phyloP scores from a whole-genome alignment of 2,329 filamentous ascomycete genomes.

The Paecilomyces formosus region DNA sequence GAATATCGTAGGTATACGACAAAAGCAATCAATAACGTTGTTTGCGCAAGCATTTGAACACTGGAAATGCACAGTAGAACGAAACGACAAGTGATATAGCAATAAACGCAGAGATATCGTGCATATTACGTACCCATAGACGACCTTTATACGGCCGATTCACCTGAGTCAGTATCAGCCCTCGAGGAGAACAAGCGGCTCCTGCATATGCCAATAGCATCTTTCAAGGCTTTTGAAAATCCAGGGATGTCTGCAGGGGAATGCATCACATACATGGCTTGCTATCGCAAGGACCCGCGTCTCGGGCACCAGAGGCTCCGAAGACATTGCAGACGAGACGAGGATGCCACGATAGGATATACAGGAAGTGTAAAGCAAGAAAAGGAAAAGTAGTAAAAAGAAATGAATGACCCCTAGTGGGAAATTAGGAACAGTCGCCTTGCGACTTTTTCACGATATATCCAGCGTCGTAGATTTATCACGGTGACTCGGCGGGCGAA shows the following conservation, averaged over 20 bases:
- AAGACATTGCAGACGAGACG: conserved; percentile 16
- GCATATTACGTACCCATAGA: conserved; percentile 12
- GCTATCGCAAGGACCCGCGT: conserved; percentile 76
- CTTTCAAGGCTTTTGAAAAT: neutral
- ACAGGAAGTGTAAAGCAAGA: neutral
- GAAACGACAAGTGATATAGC: neutral
- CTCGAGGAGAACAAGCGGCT: conserved; percentile 10
- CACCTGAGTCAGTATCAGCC: conserved; percentile 4
- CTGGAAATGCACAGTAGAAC: neutral
- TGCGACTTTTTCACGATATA: neutral
- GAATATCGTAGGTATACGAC: neutral
- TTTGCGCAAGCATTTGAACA: neutral
- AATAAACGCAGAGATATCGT: neutral
- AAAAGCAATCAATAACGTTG: neutral
- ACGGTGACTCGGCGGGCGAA: neutral
- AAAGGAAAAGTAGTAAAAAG: neutral
- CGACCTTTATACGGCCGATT: conserved; percentile 47
- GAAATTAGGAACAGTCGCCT: neutral
- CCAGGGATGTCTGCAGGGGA: conserved; percentile 1
- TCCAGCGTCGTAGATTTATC: neutral
- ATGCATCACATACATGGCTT: conserved; percentile 70
- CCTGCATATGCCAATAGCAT: neutral
- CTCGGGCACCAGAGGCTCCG: conserved; percentile 46
- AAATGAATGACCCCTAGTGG: neutral
- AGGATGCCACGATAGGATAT: neutral